phyloP scores from a whole-genome alignment of 371 early-diverging fungal genomes.

The Mucor racemosus region DNA sequence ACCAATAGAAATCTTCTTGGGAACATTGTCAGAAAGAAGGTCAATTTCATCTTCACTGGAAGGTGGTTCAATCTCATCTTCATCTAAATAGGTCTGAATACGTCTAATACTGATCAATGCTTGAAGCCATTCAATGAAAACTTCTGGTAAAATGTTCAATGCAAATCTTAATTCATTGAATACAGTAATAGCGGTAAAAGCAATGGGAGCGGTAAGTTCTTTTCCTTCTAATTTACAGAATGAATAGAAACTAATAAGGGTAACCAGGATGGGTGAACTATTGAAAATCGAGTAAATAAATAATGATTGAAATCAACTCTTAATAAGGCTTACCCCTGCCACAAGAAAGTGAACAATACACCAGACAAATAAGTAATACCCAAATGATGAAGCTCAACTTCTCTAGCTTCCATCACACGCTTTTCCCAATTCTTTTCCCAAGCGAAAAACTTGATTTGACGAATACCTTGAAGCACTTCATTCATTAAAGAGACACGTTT shows the following conservation, averaged over 20 bases:
- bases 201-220: conserved; percentile 59
- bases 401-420: conserved; percentile 51
- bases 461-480: conserved; percentile 67
- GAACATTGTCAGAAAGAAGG: conserved; percentile 19
- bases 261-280: conserved; percentile 56
- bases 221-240: conserved; percentile 59
- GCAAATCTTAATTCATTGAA: conserved; percentile 59
- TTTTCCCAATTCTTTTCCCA: conserved; percentile 58
- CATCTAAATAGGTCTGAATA: conserved; percentile 74
- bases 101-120: conserved; percentile 55
- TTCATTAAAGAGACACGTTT: conserved; percentile 59
- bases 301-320: neutral
- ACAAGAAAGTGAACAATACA: conserved; percentile 36
- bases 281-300: too few relatives aligned
- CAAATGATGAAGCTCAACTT: conserved; percentile 55
- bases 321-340: conserved; percentile 39
- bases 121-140: conserved; percentile 39
- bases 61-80: conserved; percentile 70
- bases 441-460: conserved; percentile 77
- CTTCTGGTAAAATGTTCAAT: conserved; percentile 58
- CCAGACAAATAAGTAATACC: conserved; percentile 37
- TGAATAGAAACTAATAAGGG: conserved; percentile 68
- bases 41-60: conserved; percentile 61
- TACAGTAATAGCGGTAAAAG: conserved; percentile 62
- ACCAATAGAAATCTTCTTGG: conserved; percentile 33